phyloP scores from a whole-genome alignment of 257 asterid genomes.

The Nicotiana tabacum region DNA sequence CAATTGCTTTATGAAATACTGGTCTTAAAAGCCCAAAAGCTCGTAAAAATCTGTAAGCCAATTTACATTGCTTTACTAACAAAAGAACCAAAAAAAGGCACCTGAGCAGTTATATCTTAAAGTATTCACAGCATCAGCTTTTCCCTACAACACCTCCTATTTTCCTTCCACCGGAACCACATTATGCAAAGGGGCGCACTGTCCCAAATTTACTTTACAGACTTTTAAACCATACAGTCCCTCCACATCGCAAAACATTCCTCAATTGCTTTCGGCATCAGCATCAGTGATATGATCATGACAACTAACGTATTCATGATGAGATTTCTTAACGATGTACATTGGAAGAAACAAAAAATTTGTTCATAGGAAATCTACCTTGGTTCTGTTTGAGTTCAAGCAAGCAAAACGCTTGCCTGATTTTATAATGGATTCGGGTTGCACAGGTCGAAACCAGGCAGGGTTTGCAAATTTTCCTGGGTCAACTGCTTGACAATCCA shows the following conservation, averaged over 20 bases:
- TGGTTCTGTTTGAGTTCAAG: neutral
- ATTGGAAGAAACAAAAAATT: neutral
- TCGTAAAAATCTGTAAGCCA: neutral
- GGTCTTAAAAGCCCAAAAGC: neutral
- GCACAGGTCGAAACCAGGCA: neutral
- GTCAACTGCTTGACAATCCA: neutral
- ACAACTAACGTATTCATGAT: neutral
- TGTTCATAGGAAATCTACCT: neutral
- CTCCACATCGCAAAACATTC: neutral
- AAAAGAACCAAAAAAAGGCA: neutral
- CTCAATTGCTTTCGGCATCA: neutral
- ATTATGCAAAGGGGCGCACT: neutral
- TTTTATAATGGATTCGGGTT: neutral
- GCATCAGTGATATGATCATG: neutral
- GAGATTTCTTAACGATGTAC: neutral
- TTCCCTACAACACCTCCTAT: neutral
- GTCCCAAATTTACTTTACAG: neutral
- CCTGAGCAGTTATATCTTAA: neutral
- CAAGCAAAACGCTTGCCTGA: neutral
- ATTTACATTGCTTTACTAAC: neutral
- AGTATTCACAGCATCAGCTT: neutral
- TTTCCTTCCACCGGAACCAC: neutral
- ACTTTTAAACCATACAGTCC: neutral
- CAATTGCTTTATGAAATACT: neutral
- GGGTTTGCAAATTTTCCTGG: neutral